Conservation (phyloP, 805 yeast species). For the Suhomyces kilbournensis region DNA sequence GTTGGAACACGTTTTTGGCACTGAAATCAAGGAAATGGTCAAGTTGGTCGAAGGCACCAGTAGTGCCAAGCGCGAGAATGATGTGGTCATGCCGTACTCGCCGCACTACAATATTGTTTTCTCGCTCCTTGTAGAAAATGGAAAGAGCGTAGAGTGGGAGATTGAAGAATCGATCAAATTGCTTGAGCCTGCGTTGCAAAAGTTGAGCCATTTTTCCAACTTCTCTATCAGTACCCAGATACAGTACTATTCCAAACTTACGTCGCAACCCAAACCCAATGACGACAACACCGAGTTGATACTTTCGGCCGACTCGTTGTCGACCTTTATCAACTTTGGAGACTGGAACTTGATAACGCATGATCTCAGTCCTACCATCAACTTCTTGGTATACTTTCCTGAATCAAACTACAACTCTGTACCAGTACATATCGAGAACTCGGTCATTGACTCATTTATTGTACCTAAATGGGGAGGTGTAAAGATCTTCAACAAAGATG, state of each 20-base stretch:
- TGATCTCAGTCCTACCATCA: constrained; percentile 62
- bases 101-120: constrained; percentile 74
- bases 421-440: constrained; percentile 50
- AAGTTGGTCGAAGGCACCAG: constrained; percentile 11
- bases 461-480: constrained; percentile 94
- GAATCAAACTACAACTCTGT: constrained; percentile 36
- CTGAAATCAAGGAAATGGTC: constrained; percentile 33
- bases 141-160: constrained; percentile 70
- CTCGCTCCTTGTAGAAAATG: constrained; percentile 70
- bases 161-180: constrained; percentile 51
- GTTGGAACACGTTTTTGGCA: constrained; percentile 36
- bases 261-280: constrained; percentile 21
- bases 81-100: constrained; percentile 51
- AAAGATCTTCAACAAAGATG: constrained; percentile 43
- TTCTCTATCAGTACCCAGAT: constrained; percentile 78
- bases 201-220: constrained; percentile 56
- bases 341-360: constrained; percentile 72
- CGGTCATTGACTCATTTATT: constrained; percentile 56
- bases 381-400: constrained; percentile 70
- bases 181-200: constrained; percentile 54
- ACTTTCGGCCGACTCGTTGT: constrained; percentile 47
- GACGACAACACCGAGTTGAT: constrained; percentile 32
- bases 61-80: constrained; percentile 16
- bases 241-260: constrained; percentile 58
- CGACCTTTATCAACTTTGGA: constrained; percentile 79